Percentiles rank a stretch among this genome's conserved stretches.
phyloP scores from a whole-genome alignment of 257 asterid genomes.

The Lavandula angustifolia region DNA sequence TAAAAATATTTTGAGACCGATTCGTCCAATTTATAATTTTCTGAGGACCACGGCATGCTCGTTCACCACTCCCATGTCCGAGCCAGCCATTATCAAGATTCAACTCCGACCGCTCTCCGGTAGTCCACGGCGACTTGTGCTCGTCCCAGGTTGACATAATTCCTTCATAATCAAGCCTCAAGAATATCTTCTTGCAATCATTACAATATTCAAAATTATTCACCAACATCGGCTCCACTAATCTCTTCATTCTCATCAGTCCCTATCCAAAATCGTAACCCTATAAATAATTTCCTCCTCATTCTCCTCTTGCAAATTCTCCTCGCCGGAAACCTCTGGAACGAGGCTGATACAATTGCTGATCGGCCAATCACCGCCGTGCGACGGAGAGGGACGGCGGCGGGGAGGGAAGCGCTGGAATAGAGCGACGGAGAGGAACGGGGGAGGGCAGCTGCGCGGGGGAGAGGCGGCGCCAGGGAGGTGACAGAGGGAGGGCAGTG shows the following conservation, averaged over 20 bases:
- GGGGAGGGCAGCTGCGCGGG: no score
- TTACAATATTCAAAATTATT: slow-evolving; percentile 31
- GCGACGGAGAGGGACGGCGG: no score
- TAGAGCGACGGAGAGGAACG: no score
- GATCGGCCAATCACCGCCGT: not conserved
- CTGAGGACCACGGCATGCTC: no score
- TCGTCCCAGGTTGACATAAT: slow-evolving; percentile 75
- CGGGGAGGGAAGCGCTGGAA: no score
- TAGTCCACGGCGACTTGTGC: slow-evolving; percentile 70
- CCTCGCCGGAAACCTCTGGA: slow-evolving; percentile 63
- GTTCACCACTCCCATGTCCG: slow-evolving; percentile 37
- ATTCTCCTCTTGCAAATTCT: slow-evolving; percentile 48
- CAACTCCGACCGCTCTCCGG: slow-evolving; percentile 67
- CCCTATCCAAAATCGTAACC: slow-evolving; percentile 71
- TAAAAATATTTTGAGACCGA: no score
- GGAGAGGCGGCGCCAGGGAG: no score
- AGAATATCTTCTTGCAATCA: slow-evolving; percentile 37
- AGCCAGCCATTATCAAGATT: slow-evolving; percentile 61
- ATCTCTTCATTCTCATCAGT: slow-evolving; percentile 28
- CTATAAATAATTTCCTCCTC: slow-evolving; percentile 69
- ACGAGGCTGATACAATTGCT: slow-evolving; percentile 47
- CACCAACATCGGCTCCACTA: not conserved
- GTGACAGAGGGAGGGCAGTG: no score
- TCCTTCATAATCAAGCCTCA: slow-evolving; percentile 67
- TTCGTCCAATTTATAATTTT: no score